A percentile compares a stretch with the other conserved stretches of the same genome.
Evolutionary conservation across 176 grass and related monocot genomes (phyloP).

Genomic region (Zizania latifolia): DNA sequence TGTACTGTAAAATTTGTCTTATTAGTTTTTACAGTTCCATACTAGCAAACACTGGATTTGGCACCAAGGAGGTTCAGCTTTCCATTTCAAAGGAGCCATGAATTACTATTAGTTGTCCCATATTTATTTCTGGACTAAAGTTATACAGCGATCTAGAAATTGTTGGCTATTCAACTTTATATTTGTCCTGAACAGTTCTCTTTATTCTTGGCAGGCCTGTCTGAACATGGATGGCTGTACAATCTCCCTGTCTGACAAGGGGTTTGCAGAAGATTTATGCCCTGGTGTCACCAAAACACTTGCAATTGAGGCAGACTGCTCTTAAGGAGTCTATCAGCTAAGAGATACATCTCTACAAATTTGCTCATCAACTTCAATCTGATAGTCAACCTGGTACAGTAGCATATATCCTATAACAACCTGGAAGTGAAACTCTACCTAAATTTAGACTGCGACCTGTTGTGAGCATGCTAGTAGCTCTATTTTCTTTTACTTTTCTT

Average conservation of each 20-base stretch:
- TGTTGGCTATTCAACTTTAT: constrained; percentile 1
- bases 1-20: too few species aligned
- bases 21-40: constrained; percentile 12
- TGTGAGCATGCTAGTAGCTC: background rate
- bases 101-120: constrained; percentile 4
- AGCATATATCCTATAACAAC: background rate
- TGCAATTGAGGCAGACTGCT: constrained; percentile 63
- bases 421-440: background rate
- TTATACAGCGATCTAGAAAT: constrained; percentile 13
- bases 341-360: background rate
- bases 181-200: constrained; percentile 17
- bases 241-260: constrained; percentile 47
- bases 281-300: constrained; percentile 64
- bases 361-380: background rate
- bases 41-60: background rate
- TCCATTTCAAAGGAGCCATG: constrained; percentile 4
- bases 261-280: constrained; percentile 45
- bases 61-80: background rate
- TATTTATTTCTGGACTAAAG: background rate
- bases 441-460: background rate
- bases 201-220: constrained; percentile 54
- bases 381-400: background rate
- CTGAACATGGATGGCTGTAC: constrained; percentile 51
- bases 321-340: constrained; percentile 26
- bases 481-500: too few species aligned